A percentile compares a stretch with the other conserved stretches of the same genome.
Evolutionary conservation across 202 grass and related monocot species (phyloP).

Genomic region (Cymbopogon flexuosus): DNA sequence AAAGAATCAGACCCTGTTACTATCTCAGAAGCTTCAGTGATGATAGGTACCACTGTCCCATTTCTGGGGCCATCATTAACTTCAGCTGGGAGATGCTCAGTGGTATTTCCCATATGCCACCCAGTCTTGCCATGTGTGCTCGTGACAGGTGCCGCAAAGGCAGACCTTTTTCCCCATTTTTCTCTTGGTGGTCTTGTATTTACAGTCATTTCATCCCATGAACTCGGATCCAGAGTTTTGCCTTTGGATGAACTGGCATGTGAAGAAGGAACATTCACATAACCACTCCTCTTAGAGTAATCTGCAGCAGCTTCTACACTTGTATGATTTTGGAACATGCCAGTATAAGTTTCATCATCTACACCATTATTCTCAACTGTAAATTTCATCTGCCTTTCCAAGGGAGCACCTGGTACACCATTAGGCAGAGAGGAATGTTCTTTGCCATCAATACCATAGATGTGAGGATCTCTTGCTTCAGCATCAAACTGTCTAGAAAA

Average conservation of each 20-base stretch:
- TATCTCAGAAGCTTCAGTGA: slow-evolving; percentile 48
- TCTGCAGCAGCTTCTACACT: slow-evolving; percentile 32
- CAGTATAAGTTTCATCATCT: slow-evolving; percentile 45
- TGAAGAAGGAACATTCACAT: slow-evolving; percentile 33
- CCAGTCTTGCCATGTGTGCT: slow-evolving; percentile 35
- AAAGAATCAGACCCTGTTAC: slow-evolving; percentile 22
- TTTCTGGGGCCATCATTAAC: slow-evolving; percentile 42
- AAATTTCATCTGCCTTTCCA: slow-evolving; percentile 42
- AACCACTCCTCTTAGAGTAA: slow-evolving; percentile 38
- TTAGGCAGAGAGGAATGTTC: slow-evolving; percentile 43
- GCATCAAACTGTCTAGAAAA: slow-evolving; percentile 44
- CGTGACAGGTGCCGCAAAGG: slow-evolving; percentile 33
- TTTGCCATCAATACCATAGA: slow-evolving; percentile 45
- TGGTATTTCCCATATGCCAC: slow-evolving; percentile 52
- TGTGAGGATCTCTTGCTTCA: slow-evolving; percentile 41
- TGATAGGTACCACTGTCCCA: slow-evolving; percentile 36
- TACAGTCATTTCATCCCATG: slow-evolving; percentile 50
- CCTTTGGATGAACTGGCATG: slow-evolving; percentile 49
- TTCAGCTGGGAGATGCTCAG: slow-evolving; percentile 43
- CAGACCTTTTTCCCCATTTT: slow-evolving; percentile 59
- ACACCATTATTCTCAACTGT: slow-evolving; percentile 30
- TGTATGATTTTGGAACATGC: slow-evolving; percentile 50
- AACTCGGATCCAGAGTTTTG: slow-evolving; percentile 46
- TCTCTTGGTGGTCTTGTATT: slow-evolving; percentile 54
- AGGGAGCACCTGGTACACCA: slow-evolving; percentile 29